Evolutionary conservation across 768 basidiomycete genomes (phyloP), one percentile per base, ranked within the genome.

Genomic region (Mycena metata): DNA sequence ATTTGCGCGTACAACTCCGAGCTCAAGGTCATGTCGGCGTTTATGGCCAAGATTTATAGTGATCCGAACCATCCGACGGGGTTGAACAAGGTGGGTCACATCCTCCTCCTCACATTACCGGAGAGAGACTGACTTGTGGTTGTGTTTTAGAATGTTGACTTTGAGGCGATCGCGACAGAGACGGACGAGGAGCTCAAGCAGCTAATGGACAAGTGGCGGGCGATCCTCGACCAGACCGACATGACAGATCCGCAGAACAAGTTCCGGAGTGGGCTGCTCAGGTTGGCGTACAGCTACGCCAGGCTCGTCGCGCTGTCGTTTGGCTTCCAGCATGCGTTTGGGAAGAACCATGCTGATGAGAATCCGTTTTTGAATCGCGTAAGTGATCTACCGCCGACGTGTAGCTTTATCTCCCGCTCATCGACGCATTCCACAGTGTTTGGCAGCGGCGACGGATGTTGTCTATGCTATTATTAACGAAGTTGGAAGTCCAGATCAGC

Each of bases 1-100:
- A 80, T 90, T 43, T 92, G 88, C 74, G 89, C 88, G 16, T 95
- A 95, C 75, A 95, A 91, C 66, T 85, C 88, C 5, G 92, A 93
- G 75, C 78, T 95, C 71, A 86, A 88, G 73, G 77, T 92, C 26
- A 86, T 93, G 77, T 83, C 85, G 5, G 74, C 76, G 17, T 95
- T 94, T 73, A 76, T 85, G 66, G 81, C 81, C 12, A 86, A 85
- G 74, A 90, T 95, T 23, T 90, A 93, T 75, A 93, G 87, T 72
- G 86, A 94, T 76, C 91, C 91, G 7, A 81, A 83, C 51, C 90
- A 92, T 69, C 92, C 92, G 0, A 91, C 88, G 17, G 92, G 92
- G 0, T 78, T 94, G 68, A 92, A 94, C 77, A 93, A 89, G 86
- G 93, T 90, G 59, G n/a, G 57, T 55, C 45, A 46, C 47, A 16